phyloP scores from a whole-genome alignment of 1,139 yeast species.

The Yamadazyma siamensis region DNA sequence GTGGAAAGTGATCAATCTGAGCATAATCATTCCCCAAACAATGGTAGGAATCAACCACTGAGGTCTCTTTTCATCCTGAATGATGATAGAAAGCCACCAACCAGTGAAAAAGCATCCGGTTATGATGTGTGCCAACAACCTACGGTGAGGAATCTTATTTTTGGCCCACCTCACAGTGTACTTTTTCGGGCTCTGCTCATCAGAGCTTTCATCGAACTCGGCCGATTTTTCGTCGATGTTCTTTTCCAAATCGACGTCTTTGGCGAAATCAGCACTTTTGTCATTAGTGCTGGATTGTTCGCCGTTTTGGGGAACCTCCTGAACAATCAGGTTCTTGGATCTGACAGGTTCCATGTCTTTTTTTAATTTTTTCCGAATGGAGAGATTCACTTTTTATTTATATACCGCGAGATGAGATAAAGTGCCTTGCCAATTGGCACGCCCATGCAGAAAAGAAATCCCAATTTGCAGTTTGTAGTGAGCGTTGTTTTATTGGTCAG shows the following conservation, averaged over 20 bases:
- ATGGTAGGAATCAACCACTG: constrained; percentile 65
- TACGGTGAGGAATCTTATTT: constrained; percentile 19
- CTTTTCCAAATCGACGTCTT: constrained; percentile 10
- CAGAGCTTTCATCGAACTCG: constrained; percentile 9
- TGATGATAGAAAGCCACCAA: constrained; percentile 64
- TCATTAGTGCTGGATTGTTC: background rate
- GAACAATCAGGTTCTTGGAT: constrained; percentile 11
- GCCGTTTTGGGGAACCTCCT: constrained; percentile 2
- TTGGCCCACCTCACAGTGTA: constrained; percentile 14
- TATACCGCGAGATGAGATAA: no score
- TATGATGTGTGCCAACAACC: constrained; percentile 25
- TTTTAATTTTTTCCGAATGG: no score
- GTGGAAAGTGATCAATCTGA: constrained; percentile 54
- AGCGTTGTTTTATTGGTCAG: no score
- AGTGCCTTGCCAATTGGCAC: no score
- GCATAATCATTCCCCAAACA: constrained; percentile 52
- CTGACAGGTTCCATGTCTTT: constrained; percentile 15
- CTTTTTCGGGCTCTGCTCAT: constrained; percentile 7
- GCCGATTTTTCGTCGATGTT: constrained; percentile 6
- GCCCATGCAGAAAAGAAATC: no score
- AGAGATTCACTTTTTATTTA: no score
- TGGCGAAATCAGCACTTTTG: background rate
- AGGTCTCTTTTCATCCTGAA: constrained; percentile 50
- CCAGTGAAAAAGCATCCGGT: constrained; percentile 53
- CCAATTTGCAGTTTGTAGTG: no score